A percentile compares a stretch with the other conserved stretches of the same genome.
These are phyloP conservation scores for Phytophthora macrochlamydospora DNA, from an alignment of 352 stramenopile species.

Conservation along the genomic window DNA sequence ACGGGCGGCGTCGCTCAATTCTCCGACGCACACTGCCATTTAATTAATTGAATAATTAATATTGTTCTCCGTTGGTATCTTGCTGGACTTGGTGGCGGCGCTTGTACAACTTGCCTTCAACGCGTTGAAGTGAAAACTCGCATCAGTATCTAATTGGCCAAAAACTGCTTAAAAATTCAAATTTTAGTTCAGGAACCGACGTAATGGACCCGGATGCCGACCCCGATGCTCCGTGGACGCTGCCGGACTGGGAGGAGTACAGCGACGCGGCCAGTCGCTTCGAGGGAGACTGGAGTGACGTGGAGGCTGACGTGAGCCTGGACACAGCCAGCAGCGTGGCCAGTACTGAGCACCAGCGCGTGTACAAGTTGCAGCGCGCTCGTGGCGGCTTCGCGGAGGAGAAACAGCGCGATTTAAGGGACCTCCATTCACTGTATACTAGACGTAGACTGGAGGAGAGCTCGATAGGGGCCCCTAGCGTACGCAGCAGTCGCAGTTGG, in stretches of 20 bases:
- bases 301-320: constrained; percentile 38
- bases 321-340: constrained; percentile 37
- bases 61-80: background rate
- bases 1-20: no score
- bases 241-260: constrained; percentile 65
- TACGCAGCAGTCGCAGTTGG: constrained; percentile 25
- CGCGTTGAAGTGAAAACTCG: constrained; percentile 17
- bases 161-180: constrained; percentile 23
- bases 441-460: constrained; percentile 33
- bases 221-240: constrained; percentile 33
- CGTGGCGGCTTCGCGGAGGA: constrained; percentile 14
- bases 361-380: constrained; percentile 38
- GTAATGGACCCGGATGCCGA: constrained; percentile 5
- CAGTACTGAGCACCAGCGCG: constrained; percentile 45
- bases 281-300: constrained; percentile 35
- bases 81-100: background rate
- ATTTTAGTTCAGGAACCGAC: constrained; percentile 17
- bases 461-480: constrained; percentile 4
- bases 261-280: constrained; percentile 44
- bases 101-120: background rate
- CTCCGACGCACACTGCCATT: no score
- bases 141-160: constrained; percentile 18
- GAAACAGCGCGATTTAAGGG: constrained; percentile 26
- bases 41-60: background rate
- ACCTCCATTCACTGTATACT: constrained; percentile 39